Evolutionary conservation across 1,284 basidiomycete genomes (phyloP), one percentile per base, ranked within the genome.

Genomic region (Afroboletus lepidellus): DNA sequence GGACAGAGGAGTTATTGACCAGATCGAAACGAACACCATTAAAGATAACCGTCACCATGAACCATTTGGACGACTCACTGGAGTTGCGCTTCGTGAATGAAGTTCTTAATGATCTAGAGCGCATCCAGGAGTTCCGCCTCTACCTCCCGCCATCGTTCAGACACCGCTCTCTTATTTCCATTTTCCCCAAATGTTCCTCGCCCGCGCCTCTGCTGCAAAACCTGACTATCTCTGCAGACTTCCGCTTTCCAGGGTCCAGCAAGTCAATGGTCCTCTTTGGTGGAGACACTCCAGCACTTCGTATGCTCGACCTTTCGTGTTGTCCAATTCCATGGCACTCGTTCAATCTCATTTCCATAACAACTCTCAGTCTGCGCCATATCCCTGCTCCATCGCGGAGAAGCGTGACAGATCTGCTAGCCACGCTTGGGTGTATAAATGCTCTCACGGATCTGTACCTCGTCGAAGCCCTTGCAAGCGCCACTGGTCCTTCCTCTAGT

Each of bases 11-110:
- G 37, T 65, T 73, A 61, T 45, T 74, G 16, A 44, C 52, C 8
- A 57, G 71, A 11, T 74, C 71, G 1, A 70, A 69, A 46, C 59
- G 52, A 41, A 62, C 57, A 13, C 59, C 64, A 1, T 48, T 74
- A 15, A 57, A 54, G 29, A 51, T 69, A 24, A 41, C 46, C 20
- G 53, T n/a, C n/a, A n/a, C n/a, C n/a, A n/a, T 18, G 21, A 3
- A 25, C 15, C 5, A n/a, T 16, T 5, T 5, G 8, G 5, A 16
- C 4, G 15, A 13, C 1, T 23, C 1, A 12, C 3, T 18, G 21
- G 23, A 8, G 6, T 23, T 16, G 12, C 21, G 30, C 30, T 33
- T 44, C 24, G 25, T 66, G 4, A 49, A 55, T 23, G 48, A 53
- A n/a, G 8, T 8, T 6, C 4, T 52, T 21, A 11, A n/a, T n/a